A percentile compares a stretch with the other conserved stretches of the same genome.
phyloP scores from a whole-genome alignment of 805 yeast species.

The Sungouiozyma ichnusensis region DNA sequence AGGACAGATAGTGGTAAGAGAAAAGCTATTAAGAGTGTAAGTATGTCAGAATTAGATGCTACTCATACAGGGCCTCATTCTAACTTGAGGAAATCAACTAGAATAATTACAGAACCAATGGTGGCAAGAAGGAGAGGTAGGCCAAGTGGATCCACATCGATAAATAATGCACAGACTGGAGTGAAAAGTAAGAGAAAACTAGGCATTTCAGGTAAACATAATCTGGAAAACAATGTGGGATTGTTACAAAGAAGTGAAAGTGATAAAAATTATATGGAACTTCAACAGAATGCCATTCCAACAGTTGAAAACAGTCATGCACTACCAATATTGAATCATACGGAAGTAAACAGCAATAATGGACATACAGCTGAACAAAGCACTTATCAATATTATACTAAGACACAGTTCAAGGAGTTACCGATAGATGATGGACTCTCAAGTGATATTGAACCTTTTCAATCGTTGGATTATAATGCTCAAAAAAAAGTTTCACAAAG shows the following conservation, averaged over 20 bases:
- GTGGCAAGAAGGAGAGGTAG: conserved; percentile 27
- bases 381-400: neutral
- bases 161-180: neutral
- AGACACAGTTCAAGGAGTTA: conserved; percentile 22
- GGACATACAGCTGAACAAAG: neutral
- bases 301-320: neutral
- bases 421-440: conserved; percentile 30
- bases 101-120: conserved; percentile 7
- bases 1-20: conserved; percentile 30
- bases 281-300: neutral
- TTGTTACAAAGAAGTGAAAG: conserved; percentile 22
- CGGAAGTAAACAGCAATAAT: neutral
- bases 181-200: conserved; percentile 14
- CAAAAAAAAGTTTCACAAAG: neutral
- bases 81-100: neutral
- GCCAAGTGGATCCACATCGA: conserved; percentile 12
- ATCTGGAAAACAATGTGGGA: neutral
- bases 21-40: conserved; percentile 21
- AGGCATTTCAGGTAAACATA: conserved; percentile 4
- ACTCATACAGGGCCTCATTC: neutral
- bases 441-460: conserved; percentile 27
- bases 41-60: conserved; percentile 10
- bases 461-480: neutral
- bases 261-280: conserved; percentile 9
- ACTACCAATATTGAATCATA: neutral